phyloP scores from a whole-genome alignment of 768 basidiomycete genomes.

The Terana coerulea region DNA sequence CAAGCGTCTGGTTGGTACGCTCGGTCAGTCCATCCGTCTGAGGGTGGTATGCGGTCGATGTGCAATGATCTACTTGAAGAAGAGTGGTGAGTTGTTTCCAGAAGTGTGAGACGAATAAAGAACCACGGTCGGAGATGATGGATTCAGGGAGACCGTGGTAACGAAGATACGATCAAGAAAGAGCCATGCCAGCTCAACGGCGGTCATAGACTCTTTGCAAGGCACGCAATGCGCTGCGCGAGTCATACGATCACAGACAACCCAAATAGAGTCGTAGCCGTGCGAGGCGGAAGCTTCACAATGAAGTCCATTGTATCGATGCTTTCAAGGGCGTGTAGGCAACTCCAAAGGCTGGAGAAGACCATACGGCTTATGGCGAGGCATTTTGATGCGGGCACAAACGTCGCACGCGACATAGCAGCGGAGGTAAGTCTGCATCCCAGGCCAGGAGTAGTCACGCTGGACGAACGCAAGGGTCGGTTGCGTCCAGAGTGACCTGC shows the following conservation, averaged over 20 bases:
- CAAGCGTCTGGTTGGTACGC: constrained; percentile 29
- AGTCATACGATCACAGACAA: constrained; percentile 10
- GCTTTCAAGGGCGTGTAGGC: constrained; percentile 14
- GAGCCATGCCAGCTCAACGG: constrained; percentile 11
- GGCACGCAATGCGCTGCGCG: constrained; percentile 13
- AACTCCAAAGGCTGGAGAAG: constrained; percentile 31
- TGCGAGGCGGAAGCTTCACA: constrained; percentile 18
- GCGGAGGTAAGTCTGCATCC: constrained; percentile 22
- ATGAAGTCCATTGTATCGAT: constrained; percentile 24
- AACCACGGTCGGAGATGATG: constrained; percentile 32
- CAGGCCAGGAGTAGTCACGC: constrained; percentile 40
- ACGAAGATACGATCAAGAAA: constrained; percentile 17
- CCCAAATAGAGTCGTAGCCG: constrained; percentile 18
- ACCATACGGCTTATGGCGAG: constrained; percentile 25
- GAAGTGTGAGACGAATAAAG: constrained; percentile 28
- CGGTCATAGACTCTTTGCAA: constrained; percentile 8
- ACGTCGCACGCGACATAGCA: constrained; percentile 31
- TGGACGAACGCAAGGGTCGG: constrained; percentile 29
- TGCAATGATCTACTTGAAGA: constrained; percentile 17
- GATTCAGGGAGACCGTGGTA: constrained; percentile 13
- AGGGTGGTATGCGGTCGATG: constrained; percentile 35
- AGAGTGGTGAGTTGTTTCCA: constrained; percentile 20
- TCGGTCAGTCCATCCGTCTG: constrained; percentile 39
- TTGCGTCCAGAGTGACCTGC: constrained; percentile 39
- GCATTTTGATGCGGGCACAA: constrained; percentile 27